phyloP scores from a whole-genome alignment of 257 asterid genomes.

The Solanum bulbocastanum region DNA sequence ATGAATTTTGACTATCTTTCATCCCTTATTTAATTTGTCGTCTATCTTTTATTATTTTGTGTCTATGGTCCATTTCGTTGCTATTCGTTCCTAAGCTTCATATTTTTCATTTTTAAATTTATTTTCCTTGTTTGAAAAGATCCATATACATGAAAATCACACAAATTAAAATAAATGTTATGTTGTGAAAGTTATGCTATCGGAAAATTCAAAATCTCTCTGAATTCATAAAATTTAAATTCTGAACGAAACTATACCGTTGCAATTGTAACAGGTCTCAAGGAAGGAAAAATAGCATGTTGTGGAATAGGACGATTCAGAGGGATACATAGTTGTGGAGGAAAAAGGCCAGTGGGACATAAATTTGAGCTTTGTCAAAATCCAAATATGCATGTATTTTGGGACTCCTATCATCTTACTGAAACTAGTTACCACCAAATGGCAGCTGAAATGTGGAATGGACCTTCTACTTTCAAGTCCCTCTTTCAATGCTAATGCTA shows the following conservation, averaged over 20 bases:
- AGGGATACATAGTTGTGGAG: constrained; percentile 32
- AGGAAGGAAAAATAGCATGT: constrained; percentile 24
- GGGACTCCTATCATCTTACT: constrained; percentile 27
- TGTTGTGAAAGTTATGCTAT: neutral
- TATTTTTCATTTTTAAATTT: neutral
- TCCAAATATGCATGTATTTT: constrained; percentile 19
- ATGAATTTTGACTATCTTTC: neutral
- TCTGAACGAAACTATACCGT: neutral
- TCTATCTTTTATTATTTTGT: neutral
- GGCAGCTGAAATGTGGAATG: constrained; percentile 26
- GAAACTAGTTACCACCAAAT: constrained; percentile 13
- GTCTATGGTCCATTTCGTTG: neutral
- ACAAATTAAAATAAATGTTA: neutral
- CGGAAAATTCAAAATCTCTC: neutral
- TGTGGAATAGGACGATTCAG: constrained; percentile 20
- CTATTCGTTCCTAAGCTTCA: neutral
- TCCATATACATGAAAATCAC: too few relatives aligned
- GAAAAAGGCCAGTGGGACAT: constrained; percentile 11
- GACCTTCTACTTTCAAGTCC: constrained; percentile 4
- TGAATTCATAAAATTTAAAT: neutral
- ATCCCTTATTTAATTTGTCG: neutral
- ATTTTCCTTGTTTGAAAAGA: neutral
- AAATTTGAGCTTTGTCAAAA: constrained; percentile 18
- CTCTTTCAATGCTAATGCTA: neutral
- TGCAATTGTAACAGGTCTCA: constrained; percentile 1